Conservation (phyloP, 345 rosid genomes). For the Angophora floribunda region DNA sequence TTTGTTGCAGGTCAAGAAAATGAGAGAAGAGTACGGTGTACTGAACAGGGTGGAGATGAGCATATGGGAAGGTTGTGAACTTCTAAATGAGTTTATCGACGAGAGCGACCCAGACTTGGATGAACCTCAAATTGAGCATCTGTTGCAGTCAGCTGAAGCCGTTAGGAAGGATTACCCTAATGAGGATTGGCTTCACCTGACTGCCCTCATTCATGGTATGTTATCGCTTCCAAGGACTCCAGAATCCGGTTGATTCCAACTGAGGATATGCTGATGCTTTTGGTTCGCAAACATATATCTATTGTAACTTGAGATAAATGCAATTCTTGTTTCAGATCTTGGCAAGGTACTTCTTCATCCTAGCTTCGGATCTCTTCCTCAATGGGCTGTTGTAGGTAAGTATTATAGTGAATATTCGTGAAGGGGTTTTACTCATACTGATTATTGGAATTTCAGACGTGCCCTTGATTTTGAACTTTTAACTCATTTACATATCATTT, state of each 20-base stretch:
- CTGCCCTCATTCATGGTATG: constrained; percentile 56
- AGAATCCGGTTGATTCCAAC: neutral
- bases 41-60: constrained; percentile 43
- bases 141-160: constrained; percentile 63
- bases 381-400: constrained; percentile 92
- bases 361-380: constrained; percentile 74
- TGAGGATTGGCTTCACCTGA: constrained; percentile 59
- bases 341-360: constrained; percentile 79
- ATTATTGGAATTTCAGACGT: neutral
- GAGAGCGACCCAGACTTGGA: constrained; percentile 70
- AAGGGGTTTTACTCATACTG: too few species aligned
- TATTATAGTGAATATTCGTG: neutral
- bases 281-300: neutral
- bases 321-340: constrained; percentile 34
- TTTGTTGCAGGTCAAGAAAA: constrained; percentile 24
- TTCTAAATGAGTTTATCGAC: constrained; percentile 51
- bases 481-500: constrained; percentile 4
- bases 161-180: constrained; percentile 47
- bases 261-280: neutral
- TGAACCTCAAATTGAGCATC: constrained; percentile 56
- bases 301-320: neutral
- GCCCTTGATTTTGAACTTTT: neutral
- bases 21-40: constrained; percentile 40
- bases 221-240: neutral
- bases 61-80: constrained; percentile 71